Conservation (phyloP, 1,284 basidiomycete species). For the Wallemia mellicola region DNA sequence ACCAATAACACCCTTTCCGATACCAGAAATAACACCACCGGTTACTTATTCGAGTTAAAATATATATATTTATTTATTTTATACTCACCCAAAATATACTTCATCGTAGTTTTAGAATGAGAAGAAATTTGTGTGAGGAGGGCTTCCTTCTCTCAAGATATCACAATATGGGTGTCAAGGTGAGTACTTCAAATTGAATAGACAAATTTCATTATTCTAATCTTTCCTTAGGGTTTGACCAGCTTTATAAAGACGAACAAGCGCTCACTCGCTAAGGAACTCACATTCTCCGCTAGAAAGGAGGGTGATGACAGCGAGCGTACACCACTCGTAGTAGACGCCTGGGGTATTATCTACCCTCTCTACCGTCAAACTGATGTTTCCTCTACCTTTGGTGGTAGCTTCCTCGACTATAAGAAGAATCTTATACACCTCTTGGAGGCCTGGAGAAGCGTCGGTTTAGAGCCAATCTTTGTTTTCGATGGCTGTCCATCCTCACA, state of each 20-base stretch:
- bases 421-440: slow-evolving; percentile 26
- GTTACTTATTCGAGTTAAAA: slow-evolving; percentile 7
- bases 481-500: slow-evolving; percentile 31
- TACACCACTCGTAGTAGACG: neutral
- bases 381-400: slow-evolving; percentile 62
- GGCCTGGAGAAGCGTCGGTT: slow-evolving; percentile 39
- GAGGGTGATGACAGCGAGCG: neutral
- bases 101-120: neutral
- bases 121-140: neutral
- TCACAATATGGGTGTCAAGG: neutral
- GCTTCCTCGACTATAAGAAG: slow-evolving; percentile 31
- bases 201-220: neutral
- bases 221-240: neutral
- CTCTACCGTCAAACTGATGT: slow-evolving; percentile 30
- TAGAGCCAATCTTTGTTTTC: slow-evolving; percentile 59
- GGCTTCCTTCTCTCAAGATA: neutral
- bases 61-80: neutral
- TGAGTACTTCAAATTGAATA: neutral
- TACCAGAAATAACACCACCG: slow-evolving; percentile 19
- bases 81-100: neutral
- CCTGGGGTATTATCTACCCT: slow-evolving; percentile 35
- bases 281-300: neutral
- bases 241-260: neutral
- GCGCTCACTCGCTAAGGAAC: neutral
- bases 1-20: slow-evolving; percentile 12